Base-by-base conservation (phyloP, 192 early-diverging fungal genomes). In the Podila clonocystis region DNA sequence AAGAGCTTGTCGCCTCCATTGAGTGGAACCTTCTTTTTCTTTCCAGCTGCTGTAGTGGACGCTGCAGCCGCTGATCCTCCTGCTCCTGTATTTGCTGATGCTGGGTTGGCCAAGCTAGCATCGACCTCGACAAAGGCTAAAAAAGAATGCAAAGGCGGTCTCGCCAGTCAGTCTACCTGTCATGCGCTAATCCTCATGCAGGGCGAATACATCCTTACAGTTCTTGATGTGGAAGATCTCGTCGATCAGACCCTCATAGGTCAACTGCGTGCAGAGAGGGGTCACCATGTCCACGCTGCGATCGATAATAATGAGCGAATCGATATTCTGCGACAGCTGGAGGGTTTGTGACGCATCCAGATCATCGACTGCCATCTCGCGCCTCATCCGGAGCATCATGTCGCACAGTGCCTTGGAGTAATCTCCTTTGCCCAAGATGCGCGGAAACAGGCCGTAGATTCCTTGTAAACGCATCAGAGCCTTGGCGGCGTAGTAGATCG, bases 241-340 rank as follows among this genome's bases (percentile, higher is more conserved):
- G 83, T 98, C 97, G 68, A 99, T 91, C 26, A 99, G 85, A 5
- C 98, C 98, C 84, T 98, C 95, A 82, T 98, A 99, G 1, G 98
- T 98, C 66, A 98, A 86, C 79, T 97, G 96, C 0, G 96, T 99
- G 72, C 96, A 93, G 36, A 99, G 82, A 11, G 96, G 97, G 5
- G 96, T 98, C 38, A 96, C 85, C 55, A 97, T 70, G 77, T 99
- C 98, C 5, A 96, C 95, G 26, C 87, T 89, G 3, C 97, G 88
- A 69, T 99, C 98, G 48, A 99, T 88, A 19, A 99, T 90, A 22
- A 99, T 89, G 60, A 98, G 70, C 12, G 95, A 92, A 73, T 99
- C 91, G 58, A 93, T 90, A 38, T 82, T 83, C 50, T 88, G 86
- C 6, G 93, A 94, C 57, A 94, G 66, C n/a, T 85, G 76, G 29